Evolutionary conservation across 2,329 filamentous ascomycete genomes (phyloP).

Genomic region (Nemania diffusa): DNA sequence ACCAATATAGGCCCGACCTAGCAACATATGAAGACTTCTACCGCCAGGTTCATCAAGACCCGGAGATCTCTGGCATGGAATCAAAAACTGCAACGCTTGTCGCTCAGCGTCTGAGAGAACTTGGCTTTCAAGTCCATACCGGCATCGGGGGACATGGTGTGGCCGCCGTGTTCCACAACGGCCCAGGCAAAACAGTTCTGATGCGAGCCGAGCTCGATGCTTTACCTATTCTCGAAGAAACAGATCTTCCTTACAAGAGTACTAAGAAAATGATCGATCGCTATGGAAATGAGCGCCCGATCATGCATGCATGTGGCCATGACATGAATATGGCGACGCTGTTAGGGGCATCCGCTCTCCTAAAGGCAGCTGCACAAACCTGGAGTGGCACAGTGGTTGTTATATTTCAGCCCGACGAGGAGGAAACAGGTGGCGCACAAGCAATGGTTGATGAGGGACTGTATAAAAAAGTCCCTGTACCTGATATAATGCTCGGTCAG

Average conservation of each 20-base stretch:
- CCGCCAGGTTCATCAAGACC: slow-evolving; percentile 40
- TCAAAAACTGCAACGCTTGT: slow-evolving; percentile 34
- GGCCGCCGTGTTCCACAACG: slow-evolving; percentile 40
- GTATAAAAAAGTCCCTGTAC: slow-evolving; percentile 46
- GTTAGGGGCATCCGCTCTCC: slow-evolving; percentile 63
- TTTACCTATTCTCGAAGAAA: slow-evolving; percentile 59
- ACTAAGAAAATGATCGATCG: slow-evolving; percentile 45
- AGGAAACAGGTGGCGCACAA: slow-evolving; percentile 68
- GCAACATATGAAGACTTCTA: slow-evolving; percentile 26
- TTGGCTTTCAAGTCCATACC: slow-evolving; percentile 34
- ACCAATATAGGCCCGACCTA: slow-evolving; percentile 10
- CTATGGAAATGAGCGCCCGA: slow-evolving; percentile 61
- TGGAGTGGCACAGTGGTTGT: slow-evolving; percentile 74
- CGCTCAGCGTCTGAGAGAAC: slow-evolving; percentile 23
- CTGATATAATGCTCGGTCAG: slow-evolving; percentile 52
- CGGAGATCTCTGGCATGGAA: slow-evolving; percentile 42
- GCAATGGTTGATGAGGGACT: slow-evolving; percentile 54
- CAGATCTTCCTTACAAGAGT: slow-evolving; percentile 59
- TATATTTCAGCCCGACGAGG: slow-evolving; percentile 75
- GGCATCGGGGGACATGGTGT: slow-evolving; percentile 44
- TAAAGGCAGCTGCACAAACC: slow-evolving; percentile 54
- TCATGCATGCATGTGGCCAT: slow-evolving; percentile 77
- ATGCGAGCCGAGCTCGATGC: slow-evolving; percentile 62
- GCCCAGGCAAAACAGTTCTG: slow-evolving; percentile 51
- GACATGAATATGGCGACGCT: slow-evolving; percentile 71